phyloP scores from a whole-genome alignment of 805 yeast species.

The Ogataea paradorogensis region DNA sequence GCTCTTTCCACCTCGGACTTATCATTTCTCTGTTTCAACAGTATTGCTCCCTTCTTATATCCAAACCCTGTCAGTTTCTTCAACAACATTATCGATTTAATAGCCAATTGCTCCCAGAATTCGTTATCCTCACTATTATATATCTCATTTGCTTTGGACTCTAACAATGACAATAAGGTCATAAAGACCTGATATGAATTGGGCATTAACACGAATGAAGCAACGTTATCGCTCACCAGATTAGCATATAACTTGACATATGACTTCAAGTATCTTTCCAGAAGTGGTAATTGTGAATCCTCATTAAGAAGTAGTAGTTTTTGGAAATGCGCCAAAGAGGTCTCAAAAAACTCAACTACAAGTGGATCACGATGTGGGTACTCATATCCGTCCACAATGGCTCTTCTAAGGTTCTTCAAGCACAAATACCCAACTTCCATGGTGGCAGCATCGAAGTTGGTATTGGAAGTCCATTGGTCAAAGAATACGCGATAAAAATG shows the following conservation, averaged over 20 bases:
- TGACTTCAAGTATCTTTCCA: conserved; percentile 72
- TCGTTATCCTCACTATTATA: conserved; percentile 55
- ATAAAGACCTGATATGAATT: conserved; percentile 58
- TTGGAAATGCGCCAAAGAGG: conserved; percentile 58
- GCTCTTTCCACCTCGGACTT: conserved; percentile 62
- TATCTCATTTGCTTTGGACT: conserved; percentile 62
- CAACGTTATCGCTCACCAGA: conserved; percentile 57
- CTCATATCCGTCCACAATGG: conserved; percentile 74
- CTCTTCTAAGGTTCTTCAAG: conserved; percentile 69
- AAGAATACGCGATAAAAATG: conserved; percentile 59
- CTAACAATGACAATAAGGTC: conserved; percentile 57
- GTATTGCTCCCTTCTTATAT: conserved; percentile 63
- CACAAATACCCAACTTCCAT: conserved; percentile 78
- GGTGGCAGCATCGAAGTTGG: conserved; percentile 44
- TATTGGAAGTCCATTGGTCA: conserved; percentile 53
- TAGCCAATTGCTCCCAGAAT: conserved; percentile 73
- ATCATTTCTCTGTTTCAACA: conserved; percentile 60
- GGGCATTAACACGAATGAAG: conserved; percentile 68
- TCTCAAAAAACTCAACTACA: conserved; percentile 58
- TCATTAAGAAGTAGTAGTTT: conserved; percentile 54
- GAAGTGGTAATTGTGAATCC: conserved; percentile 41
- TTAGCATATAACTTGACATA: conserved; percentile 71
- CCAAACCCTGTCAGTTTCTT: conserved; percentile 62
- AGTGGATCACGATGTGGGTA: conserved; percentile 59
- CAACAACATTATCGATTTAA: conserved; percentile 61